Evolutionary conservation across 352 stramenopile species (phyloP), one percentile per base, ranked within the genome.

Genomic region (Phytophthora crassamura): DNA sequence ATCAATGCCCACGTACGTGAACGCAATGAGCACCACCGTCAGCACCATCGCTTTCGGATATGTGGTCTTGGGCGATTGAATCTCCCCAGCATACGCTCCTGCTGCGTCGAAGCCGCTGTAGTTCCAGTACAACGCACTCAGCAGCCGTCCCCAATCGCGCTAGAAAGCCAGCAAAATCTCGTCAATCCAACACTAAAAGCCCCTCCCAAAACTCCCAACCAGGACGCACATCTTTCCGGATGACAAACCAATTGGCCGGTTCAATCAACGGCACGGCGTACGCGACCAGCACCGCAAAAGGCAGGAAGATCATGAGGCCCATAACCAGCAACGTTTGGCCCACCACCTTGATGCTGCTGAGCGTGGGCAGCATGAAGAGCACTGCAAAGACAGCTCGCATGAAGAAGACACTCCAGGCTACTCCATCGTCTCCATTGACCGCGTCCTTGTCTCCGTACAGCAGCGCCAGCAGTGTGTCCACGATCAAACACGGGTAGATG

Each of bases 401-500:
- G 25, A 69, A 57, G 58, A 89, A 90, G 34, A 77, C 63, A 41
- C 69, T 54, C 67, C 72, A 67, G 10, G 63, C 56, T 8, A 82
- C 60, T 4, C 52, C 52, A 4, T 76, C 34, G 0, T 67, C 48
- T 7, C 18, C 54, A n/a, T 53, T 56, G 16, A 51, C 59, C 4
- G 47, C 57, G 12, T 63, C 59, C 7, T 84, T 59, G 30, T 83
- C 42, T 7, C 70, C 73, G 0, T 39, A 7, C 18, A 71, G 52
- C 7, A 90, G 51, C 18, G 75, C 67, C 48, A 75, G 65, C 30
- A 91, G 61, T 14, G 84, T 90, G 67, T 94, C 86, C 38, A 93
- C 86, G 40, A 92, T 89, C 2, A 96, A 67, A 53, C 84, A 90
- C 7, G 88, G 88, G 52, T 94, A 95, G 72, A 94, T 92, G 45